Conservation (phyloP, 805 yeast genomes). For the Hanseniaspora valbyensis region DNA sequence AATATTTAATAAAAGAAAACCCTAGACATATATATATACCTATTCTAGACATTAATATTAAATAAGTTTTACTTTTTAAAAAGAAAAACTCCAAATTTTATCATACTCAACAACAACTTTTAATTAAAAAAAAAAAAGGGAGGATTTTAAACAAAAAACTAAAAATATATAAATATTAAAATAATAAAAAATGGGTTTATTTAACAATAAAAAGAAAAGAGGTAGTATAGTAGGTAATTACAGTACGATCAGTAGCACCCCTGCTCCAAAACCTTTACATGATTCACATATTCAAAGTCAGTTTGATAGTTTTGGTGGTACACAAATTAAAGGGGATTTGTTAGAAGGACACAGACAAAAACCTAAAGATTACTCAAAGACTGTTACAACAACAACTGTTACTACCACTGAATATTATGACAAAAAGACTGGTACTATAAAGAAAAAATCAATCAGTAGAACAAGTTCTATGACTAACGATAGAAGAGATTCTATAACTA, state of each 20-base stretch:
- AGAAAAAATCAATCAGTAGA: constrained; percentile 16
- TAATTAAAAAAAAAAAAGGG: no score
- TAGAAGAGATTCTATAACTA: not conserved
- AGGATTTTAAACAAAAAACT: no score
- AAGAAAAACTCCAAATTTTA: no score
- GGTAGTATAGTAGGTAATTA: constrained; percentile 13
- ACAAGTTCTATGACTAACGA: constrained; percentile 18
- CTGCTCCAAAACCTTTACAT: not conserved
- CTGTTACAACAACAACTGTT: constrained; percentile 7
- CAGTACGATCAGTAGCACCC: not conserved
- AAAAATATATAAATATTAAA: not conserved
- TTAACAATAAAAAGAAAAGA: constrained; percentile 1
- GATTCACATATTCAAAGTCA: constrained; percentile 25
- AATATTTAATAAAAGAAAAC: no score
- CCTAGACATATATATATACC: no score
- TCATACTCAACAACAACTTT: no score
- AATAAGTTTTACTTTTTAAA: no score
- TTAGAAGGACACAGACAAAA: constrained; percentile 22
- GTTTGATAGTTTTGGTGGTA: constrained; percentile 29
- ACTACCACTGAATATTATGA: constrained; percentile 9
- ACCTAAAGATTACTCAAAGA: constrained; percentile 18
- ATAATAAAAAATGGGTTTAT: constrained; percentile 1
- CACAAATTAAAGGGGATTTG: constrained; percentile 25
- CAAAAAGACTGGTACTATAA: constrained; percentile 1
- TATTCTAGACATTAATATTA: no score